These are phyloP conservation scores for Metschnikowia colocasiae DNA, from an alignment of 805 yeast species.

Conservation along the genomic window DNA sequence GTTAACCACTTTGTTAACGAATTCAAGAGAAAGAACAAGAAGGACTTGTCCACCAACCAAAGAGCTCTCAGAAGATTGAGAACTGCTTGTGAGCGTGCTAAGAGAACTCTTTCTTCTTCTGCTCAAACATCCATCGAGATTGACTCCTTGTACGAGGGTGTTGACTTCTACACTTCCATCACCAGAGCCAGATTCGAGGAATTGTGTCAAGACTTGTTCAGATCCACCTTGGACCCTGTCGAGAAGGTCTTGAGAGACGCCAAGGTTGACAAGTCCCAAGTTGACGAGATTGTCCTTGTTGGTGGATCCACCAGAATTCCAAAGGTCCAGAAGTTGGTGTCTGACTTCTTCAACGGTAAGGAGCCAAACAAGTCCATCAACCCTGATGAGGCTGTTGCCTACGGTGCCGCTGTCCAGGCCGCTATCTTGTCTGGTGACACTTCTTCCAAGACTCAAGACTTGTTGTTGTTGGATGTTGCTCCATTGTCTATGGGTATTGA, in stretches of 20 bases:
- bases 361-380: constrained; percentile 47
- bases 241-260: constrained; percentile 46
- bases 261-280: constrained; percentile 42
- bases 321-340: constrained; percentile 46
- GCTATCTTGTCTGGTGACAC: constrained; percentile 88
- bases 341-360: constrained; percentile 44
- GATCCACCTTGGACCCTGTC: constrained; percentile 45
- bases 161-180: constrained; percentile 45
- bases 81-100: constrained; percentile 49
- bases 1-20: constrained; percentile 87
- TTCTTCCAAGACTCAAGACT: constrained; percentile 72
- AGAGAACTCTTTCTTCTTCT: constrained; percentile 43
- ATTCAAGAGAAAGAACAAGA: constrained; percentile 89
- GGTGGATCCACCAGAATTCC: constrained; percentile 52
- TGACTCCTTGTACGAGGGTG: constrained; percentile 47
- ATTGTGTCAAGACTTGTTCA: constrained; percentile 43
- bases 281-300: constrained; percentile 46
- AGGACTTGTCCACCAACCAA: constrained; percentile 75
- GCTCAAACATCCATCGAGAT: constrained; percentile 43
- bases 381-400: constrained; percentile 50
- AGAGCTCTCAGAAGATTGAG: constrained; percentile 72
- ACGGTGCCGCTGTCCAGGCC: constrained; percentile 96
- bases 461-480: constrained; percentile 92
- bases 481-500: constrained; percentile 97
- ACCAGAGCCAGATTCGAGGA: constrained; percentile 49